Evolutionary conservation across 176 grass and related monocot species (phyloP), one percentile per base, ranked within the genome.

Genomic region (Phoenix roebelenii): DNA sequence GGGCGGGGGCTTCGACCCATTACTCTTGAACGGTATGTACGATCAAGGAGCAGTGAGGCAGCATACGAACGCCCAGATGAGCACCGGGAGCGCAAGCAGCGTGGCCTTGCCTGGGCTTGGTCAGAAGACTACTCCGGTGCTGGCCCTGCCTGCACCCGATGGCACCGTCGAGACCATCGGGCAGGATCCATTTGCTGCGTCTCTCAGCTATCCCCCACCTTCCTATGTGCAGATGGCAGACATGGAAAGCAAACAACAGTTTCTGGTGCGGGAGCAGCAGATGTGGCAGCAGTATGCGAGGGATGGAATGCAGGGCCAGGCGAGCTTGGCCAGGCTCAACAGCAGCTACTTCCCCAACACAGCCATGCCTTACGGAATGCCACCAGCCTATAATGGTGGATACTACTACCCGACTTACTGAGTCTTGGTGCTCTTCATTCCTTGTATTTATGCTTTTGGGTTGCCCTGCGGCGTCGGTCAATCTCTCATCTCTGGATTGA

Each of bases 171-270:
- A 72, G 30, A 49, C 57, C 0, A 54, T 72, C 15, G 74, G 80
- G 0, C 77, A 83, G 1, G 90, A 95, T 74, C 90, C 90, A 1
- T 95, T 95, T 61, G 83, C 64, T 2, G 91, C 91, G 2, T 95
- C 86, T 28, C 59, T 90, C 48, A 72, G 52, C 0, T 64, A 87
- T 22, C 80, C 86, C 19, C 86, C 86, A 52, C 91, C 86, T 16
- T 60, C 83, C 19, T 96, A 88, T 44, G 86, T 96, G 72, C 86
- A 87, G 71, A 90, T 96, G 80, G 66, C 91, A 7, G 86, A 90
- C 23, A 80, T 87, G 77, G 80, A 85, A 60, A 71, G 80, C 69
- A 90, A 90, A 62, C 91, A 90, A 61, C 68, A 96, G 60, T 61
- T 90, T 23, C 26, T 96, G 69, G 39, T 71, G 54, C 77, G 85